Evolutionary conservation across 257 asterid genomes (phyloP).

Genomic region (Fraxinus americana): DNA sequence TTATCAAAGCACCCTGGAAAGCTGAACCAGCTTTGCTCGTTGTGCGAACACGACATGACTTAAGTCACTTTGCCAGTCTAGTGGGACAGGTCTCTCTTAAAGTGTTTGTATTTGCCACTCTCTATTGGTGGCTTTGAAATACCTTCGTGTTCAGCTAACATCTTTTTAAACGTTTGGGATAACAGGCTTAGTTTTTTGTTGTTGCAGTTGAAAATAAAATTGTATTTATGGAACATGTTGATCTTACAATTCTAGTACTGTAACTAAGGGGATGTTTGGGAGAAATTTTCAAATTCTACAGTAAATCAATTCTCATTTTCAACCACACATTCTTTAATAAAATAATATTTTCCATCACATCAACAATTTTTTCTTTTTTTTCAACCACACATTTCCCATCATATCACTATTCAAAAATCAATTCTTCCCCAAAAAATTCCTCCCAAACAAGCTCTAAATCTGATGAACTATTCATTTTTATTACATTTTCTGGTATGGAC

Average conservation of each 20-base stretch:
- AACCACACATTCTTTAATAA: no score
- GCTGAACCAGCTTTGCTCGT: not conserved
- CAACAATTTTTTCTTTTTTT: no score
- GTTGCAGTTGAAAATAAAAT: not conserved
- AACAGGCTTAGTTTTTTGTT: not conserved
- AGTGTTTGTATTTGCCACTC: no score
- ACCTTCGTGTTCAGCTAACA: not conserved
- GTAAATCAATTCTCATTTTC: no score
- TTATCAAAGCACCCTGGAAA: not conserved
- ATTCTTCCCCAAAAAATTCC: no score
- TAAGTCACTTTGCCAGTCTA: not conserved
- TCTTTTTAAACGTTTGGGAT: not conserved
- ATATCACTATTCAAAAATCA: no score
- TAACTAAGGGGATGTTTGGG: no score
- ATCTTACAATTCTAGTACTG: not conserved
- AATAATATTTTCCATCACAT: no score
- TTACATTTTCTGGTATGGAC: not conserved
- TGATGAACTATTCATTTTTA: conserved; percentile 1
- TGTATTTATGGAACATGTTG: not conserved
- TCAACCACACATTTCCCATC: no score
- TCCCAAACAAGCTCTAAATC: no score
- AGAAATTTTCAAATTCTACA: no score
- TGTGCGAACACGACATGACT: not conserved
- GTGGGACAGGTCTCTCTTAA: not conserved
- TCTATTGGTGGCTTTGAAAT: not conserved